Base-by-base conservation (phyloP, 2,329 filamentous ascomycete genomes). In the Westerdykella ornata region DNA sequence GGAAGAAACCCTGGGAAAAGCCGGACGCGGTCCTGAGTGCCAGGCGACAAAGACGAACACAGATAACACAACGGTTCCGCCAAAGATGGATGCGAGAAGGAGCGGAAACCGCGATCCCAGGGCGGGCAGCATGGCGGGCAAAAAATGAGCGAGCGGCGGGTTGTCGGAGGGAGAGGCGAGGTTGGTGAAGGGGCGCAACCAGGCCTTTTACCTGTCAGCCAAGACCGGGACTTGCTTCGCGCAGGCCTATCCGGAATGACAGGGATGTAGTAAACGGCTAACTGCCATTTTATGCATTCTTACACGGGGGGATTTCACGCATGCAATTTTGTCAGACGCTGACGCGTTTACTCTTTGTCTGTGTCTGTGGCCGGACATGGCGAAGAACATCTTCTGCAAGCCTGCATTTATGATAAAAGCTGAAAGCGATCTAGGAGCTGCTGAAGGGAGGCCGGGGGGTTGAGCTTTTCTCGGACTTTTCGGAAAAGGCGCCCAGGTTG, bases 1-100 rank as follows among this genome's bases (percentile, higher is more conserved):
- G 22, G 9, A 16, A 33, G 17, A 36, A 13, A n/a, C n/a, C n/a
- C n/a, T n/a, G n/a, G n/a, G n/a, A n/a, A n/a, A 20, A 13, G 57
- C 2, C 54, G 43, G 15, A 62, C 49, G 14, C 49, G 55, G 45
- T 12, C 59, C 60, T 18, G 51, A 53, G 39, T 59, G 59, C 59
- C 58, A 65, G 18, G 60, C 57, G 46, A 64, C 51, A 30, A 65
- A 55, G 19, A 57, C 62, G 20, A 65, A 58, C 41, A 62, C 49
- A 44, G 65, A 60, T 35, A 63, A 42, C 16, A 65, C 45, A 14
- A 62, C 49, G 19, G 48, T 51, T 18, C 54, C 57, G n/a, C 59
- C 58, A 43, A 54, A 54, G 39, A 55, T 51, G 18, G 59, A 57
- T 22, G 65, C 53, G 37, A 47, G 47, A 32, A 62, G 54, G 38